phyloP scores from a whole-genome alignment of 345 rosid species.

The Gynandropsis gynandra region DNA sequence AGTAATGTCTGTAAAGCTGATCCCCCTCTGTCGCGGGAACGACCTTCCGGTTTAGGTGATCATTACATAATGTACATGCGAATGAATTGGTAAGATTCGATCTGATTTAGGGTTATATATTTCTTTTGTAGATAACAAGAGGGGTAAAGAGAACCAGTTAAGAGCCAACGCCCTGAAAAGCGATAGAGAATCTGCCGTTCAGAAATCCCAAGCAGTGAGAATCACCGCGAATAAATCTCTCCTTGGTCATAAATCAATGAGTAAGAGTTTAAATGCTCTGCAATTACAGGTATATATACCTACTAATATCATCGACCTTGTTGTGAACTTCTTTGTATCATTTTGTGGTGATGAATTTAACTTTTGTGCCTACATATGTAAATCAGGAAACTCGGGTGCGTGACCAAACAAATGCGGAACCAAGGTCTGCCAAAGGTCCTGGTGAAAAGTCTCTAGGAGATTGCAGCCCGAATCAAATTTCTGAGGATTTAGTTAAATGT shows the following conservation, averaged over 20 bases:
- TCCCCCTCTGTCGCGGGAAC: slow-evolving; percentile 20
- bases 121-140: slow-evolving; percentile 26
- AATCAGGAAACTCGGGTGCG: slow-evolving; percentile 35
- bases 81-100: not conserved
- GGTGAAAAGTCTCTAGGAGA: slow-evolving; percentile 24
- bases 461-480: slow-evolving; percentile 50
- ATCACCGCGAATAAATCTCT: slow-evolving; percentile 31
- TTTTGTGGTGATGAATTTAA: not conserved
- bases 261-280: slow-evolving; percentile 39
- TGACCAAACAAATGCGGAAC: slow-evolving; percentile 37
- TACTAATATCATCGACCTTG: not conserved
- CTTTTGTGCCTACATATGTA: slow-evolving; percentile 3
- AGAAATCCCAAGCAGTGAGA: slow-evolving; percentile 28
- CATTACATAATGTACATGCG: not conserved
- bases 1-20: slow-evolving; percentile 23
- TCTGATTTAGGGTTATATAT: not conserved
- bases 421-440: slow-evolving; percentile 19
- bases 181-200: slow-evolving; percentile 23
- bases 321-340: not conserved
- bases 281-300: slow-evolving; percentile 33
- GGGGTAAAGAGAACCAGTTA: slow-evolving; percentile 39
- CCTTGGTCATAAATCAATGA: slow-evolving; percentile 25
- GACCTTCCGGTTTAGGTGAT: slow-evolving; percentile 35
- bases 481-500: slow-evolving; percentile 65
- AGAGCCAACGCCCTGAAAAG: slow-evolving; percentile 28